phyloP scores from a whole-genome alignment of 768 basidiomycete genomes.

The Calocybe gangraenosa region DNA sequence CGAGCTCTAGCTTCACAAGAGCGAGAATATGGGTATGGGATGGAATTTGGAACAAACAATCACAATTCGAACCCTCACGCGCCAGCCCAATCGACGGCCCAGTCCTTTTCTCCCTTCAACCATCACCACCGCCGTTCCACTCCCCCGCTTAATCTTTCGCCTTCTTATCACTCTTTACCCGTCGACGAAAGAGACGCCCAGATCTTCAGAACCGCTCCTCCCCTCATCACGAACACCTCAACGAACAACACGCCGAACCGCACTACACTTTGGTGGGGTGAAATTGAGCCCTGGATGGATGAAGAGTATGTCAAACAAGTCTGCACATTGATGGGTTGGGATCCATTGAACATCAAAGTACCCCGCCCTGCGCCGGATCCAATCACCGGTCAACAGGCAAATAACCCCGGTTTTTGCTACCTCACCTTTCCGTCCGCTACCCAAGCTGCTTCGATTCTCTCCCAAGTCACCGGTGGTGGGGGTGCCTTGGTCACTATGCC shows the following conservation, averaged over 20 bases:
- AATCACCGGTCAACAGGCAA: constrained; percentile 57
- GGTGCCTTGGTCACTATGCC: constrained; percentile 67
- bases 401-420: constrained; percentile 88
- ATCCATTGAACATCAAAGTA: constrained; percentile 68
- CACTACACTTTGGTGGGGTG: constrained; percentile 80
- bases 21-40: constrained; percentile 25
- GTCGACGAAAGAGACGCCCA: constrained; percentile 29
- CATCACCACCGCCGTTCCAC: constrained; percentile 30
- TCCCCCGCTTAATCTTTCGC: constrained; percentile 30
- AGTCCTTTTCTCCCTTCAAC: constrained; percentile 42
- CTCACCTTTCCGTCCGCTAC: constrained; percentile 75
- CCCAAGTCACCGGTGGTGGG: constrained; percentile 52
- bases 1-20: constrained; percentile 26
- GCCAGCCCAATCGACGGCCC: constrained; percentile 22
- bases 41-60: constrained; percentile 38
- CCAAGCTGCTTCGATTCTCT: constrained; percentile 66
- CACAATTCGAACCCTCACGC: constrained; percentile 28
- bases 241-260: constrained; percentile 31
- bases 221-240: constrained; percentile 17
- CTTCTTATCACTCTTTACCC: constrained; percentile 21
- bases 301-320: constrained; percentile 92
- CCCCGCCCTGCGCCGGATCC: constrained; percentile 59
- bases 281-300: constrained; percentile 96
- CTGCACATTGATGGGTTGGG: constrained; percentile 85
- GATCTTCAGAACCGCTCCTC: constrained; percentile 23